Conservation (phyloP, 306 rosid genomes). For the Nissolia schottii region DNA sequence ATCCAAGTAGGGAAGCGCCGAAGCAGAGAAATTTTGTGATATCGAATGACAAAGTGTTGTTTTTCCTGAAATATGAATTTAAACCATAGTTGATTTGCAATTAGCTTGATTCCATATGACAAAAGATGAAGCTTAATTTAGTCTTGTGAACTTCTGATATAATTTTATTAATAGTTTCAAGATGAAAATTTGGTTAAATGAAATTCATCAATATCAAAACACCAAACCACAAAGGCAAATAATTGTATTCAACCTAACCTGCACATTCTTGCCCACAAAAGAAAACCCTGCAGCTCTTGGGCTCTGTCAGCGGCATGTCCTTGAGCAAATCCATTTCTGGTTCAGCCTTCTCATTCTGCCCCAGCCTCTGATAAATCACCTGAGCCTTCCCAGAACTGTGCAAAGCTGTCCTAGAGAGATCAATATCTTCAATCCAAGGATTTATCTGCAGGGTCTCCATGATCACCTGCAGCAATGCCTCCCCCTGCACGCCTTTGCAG, state of each 20-base stretch:
- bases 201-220: not conserved
- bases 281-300: constrained; percentile 85
- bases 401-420: constrained; percentile 77
- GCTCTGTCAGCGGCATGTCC: constrained; percentile 85
- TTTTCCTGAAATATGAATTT: constrained; percentile 59
- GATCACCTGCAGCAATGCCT: constrained; percentile 56
- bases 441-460: constrained; percentile 79
- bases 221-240: not conserved
- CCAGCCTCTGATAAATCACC: constrained; percentile 64
- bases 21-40: constrained; percentile 67
- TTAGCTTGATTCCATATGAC: not conserved
- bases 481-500: constrained; percentile 80
- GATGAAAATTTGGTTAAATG: not conserved
- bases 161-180: not conserved
- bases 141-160: not conserved
- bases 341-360: constrained; percentile 82
- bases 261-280: constrained; percentile 93
- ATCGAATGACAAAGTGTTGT: constrained; percentile 76
- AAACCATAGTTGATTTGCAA: not conserved
- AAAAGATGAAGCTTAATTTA: constrained; percentile 2
- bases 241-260: constrained; percentile 37
- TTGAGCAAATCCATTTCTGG: constrained; percentile 76
- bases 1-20: constrained; percentile 62
- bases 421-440: constrained; percentile 95
- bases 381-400: constrained; percentile 68